Base-by-base conservation (phyloP, 78 protist species). In the Dictyostelium purpureum region DNA sequence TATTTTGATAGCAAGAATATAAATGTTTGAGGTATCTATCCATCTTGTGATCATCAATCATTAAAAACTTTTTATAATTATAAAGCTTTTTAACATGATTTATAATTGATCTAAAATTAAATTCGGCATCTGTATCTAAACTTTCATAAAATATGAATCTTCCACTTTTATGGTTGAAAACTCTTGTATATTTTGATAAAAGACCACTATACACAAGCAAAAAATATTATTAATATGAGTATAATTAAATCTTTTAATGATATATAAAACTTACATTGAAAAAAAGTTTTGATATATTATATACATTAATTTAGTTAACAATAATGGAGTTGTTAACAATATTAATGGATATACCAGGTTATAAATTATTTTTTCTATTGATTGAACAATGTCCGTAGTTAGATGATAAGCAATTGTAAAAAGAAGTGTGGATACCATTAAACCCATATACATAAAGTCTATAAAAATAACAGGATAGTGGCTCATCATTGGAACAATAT, bases 401-500 rank as follows among this genome's bases (percentile, higher is more conserved):
- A 69, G 6, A 69, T 42, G 76, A 69, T 69, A 69, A 69, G 43
- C 47, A 69, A 69, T 11, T 0, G 76, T 69, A 11, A 69, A 69
- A 9, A 81, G 28, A 45, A 81, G 35, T 1, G 67, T 69, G 0
- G 74, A 40, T 2, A 49, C 63, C 11, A 40, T 51, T 28, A 82
- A 26, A 12, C 65, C 7, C 5, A 80, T 47, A 82, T 40, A 82
- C 31, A 82, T 26, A 21, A 82, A 56, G 40, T 82, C 90, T 0
- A 82, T 75, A 9, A 82, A 24, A 19, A 82, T 51, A 18, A 70
- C 69, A 24, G 80, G 80, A 54, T 82, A 73, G 40, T 82, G 90
- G 14, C 80, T 70, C 80, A 82, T 82, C 49, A 82, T 52, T 40
- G 90, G 90, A 0, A 82, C 90, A 4, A 70, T 70, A 19, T 82